Evolutionary conservation across 2,329 filamentous ascomycete genomes (phyloP), one percentile per base, ranked within the genome.

Genomic region (Microthyrium microscopicum): DNA sequence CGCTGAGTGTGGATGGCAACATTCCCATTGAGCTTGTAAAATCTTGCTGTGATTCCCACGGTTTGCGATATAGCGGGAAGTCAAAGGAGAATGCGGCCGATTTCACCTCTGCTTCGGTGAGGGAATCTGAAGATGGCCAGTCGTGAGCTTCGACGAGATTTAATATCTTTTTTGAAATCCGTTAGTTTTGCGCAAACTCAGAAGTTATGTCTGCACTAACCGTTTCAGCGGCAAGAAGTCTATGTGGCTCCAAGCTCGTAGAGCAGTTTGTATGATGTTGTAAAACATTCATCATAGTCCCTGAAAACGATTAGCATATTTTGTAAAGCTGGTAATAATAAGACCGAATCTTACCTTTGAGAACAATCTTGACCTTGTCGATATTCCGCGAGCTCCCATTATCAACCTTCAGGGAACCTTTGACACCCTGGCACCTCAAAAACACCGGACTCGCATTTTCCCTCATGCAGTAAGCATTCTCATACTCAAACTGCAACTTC

Each of bases 141-240:
- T 33, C 29, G 20, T 37, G 35, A 5, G 33, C 35, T 18, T 37
- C 35, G 27, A 37, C 29, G 9, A 37, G 22, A 13, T 33, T 31
- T 9, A 37, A 13, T 9, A 25, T 9, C 22, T n/a, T n/a, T n/a
- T n/a, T n/a, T n/a, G n/a, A n/a, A n/a, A n/a, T n/a, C n/a, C n/a
- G n/a, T n/a, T n/a, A n/a, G n/a, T n/a, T n/a, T n/a, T 25, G 13
- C 22, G 22, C 22, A 13, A 25, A 13, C 9, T 25, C 13, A 25
- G 22, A 25, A 25, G 9, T 25, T 9, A 13, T 25, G 9, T 9
- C 9, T 9, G 22, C n/a, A 37, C 16, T 33, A 13, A 25, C 15
- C 22, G 5, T 26, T 21, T 22, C 4, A 11, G 20, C 7, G n/a
- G 4, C 17, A 9, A 22, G 3, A 29, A 8, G 9, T 11, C 8